Base-by-base conservation (phyloP, 257 asterid genomes). In the Salvia splendens region DNA sequence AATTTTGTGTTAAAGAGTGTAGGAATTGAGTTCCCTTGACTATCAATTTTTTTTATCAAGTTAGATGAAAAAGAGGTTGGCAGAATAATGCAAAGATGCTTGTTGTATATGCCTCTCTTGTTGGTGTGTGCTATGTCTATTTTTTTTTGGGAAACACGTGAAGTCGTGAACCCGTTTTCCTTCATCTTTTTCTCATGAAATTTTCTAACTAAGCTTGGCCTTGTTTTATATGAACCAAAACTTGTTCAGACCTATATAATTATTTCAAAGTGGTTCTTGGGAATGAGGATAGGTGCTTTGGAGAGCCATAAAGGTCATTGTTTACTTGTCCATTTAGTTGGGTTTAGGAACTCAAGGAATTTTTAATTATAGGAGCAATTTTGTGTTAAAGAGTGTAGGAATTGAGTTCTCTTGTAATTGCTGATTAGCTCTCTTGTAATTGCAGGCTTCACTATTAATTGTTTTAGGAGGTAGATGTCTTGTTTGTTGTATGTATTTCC, bases 181-280 rank as follows among this genome's bases (percentile, higher is more conserved):
- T 6, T 40, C 48, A 38, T 32, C 5, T 3, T 15, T 36, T 59
- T 36, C 49, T 59, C 5, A 28, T 10, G 8, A 12, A 59, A 15
- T 47, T 12, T 58, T 35, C 47, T 58, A 32, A 56, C 28, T 56
- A 11, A 12, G 12, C 5, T 7, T 14, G 42, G 28, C 42, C n/a
- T n/a, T n/a, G n/a, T n/a, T 35, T 51, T 58, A 0, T 14, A 24
- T 58, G 28, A 15, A 36, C 46, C 43, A 1, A 2, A 40, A 60
- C 51, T 40, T 14, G 2, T 60, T 60, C 36, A 10, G 10, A 17
- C 50, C 51, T 60, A 40, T 40, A 9, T 28, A 60, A 16, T 60
- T 41, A 36, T 5, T 41, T 60, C 43, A 5, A 14, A 60, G 36
- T 40, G 65, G 65, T 60, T 41, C 16, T 8, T 60, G 51, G 50